Percentiles rank a stretch among this genome's conserved stretches.
phyloP scores from a whole-genome alignment of 164 flowering plant genomes.

The Berberis vulgaris region DNA sequence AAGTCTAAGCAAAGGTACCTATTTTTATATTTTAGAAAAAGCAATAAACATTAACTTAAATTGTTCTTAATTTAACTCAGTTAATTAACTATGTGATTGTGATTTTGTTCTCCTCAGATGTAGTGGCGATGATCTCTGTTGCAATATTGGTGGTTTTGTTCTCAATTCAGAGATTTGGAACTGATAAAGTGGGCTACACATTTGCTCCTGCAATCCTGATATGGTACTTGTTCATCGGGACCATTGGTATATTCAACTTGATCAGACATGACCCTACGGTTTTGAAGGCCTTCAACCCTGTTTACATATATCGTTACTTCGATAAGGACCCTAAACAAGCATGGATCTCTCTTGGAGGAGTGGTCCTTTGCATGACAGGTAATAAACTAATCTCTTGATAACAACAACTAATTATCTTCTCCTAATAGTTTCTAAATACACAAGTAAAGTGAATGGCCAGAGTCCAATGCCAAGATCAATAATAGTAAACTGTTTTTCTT shows the following conservation, averaged over 20 bases:
- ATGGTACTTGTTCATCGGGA: constrained; percentile 19
- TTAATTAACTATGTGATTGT: background rate
- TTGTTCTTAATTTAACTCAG: background rate
- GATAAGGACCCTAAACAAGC: constrained; percentile 17
- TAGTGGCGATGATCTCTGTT: constrained; percentile 21
- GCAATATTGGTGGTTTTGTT: constrained; percentile 21
- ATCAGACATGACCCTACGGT: constrained; percentile 14
- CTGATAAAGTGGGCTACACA: constrained; percentile 25
- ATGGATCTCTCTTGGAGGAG: too few species aligned
- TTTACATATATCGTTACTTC: constrained; percentile 18
- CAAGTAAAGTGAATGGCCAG: too few species aligned
- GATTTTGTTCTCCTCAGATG: constrained; percentile 8
- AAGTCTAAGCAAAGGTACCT: constrained; percentile 8
- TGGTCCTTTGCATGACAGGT: too few species aligned
- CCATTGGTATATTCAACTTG: constrained; percentile 16
- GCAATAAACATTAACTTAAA: background rate
- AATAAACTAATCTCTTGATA: too few species aligned
- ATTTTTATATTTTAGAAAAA: background rate
- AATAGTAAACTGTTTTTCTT: too few species aligned
- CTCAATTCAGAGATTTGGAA: constrained; percentile 26
- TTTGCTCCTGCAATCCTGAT: constrained; percentile 21
- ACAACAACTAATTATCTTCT: too few species aligned
- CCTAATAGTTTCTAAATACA: too few species aligned
- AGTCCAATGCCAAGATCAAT: too few species aligned
- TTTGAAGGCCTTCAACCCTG: constrained; percentile 19